These are phyloP conservation scores for Austroboletus eburneus DNA, from an alignment of 768 basidiomycete genomes.

Conservation along the genomic window DNA sequence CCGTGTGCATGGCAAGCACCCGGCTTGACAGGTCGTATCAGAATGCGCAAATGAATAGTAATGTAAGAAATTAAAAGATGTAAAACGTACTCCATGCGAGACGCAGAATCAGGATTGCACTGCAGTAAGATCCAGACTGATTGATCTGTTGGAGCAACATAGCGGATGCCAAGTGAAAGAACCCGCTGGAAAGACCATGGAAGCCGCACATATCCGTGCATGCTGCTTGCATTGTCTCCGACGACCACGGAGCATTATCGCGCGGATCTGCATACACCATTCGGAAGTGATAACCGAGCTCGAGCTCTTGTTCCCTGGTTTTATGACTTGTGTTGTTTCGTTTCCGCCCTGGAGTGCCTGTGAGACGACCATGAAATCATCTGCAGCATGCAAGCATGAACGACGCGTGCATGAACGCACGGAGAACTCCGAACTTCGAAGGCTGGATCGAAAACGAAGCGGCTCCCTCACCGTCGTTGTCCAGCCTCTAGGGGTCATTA, in stretches of 20 bases:
- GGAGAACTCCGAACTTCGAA: slow-evolving; percentile 35
- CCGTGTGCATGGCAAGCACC: slow-evolving; percentile 27
- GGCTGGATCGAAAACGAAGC: slow-evolving; percentile 40
- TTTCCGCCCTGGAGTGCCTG: slow-evolving; percentile 34
- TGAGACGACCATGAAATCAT: slow-evolving; percentile 16
- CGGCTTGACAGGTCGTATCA: slow-evolving; percentile 32
- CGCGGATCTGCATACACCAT: slow-evolving; percentile 21
- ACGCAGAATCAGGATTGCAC: slow-evolving; percentile 27
- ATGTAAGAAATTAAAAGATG: slow-evolving; percentile 4
- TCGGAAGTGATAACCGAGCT: slow-evolving; percentile 19
- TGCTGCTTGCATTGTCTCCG: slow-evolving; percentile 32
- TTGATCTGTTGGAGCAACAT: slow-evolving; percentile 23
- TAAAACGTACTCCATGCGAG: slow-evolving; percentile 31
- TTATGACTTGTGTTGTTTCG: slow-evolving; percentile 5
- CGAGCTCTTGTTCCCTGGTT: slow-evolving; percentile 7
- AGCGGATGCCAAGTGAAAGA: slow-evolving; percentile 32
- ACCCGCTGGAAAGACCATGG: slow-evolving; percentile 23
- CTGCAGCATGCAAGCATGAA: slow-evolving; percentile 1
- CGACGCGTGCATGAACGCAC: slow-evolving; percentile 27
- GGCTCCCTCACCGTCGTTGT: slow-evolving; percentile 29
- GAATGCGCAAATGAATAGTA: slow-evolving; percentile 15
- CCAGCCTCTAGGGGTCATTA: slow-evolving; percentile 22
- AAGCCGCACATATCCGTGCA: slow-evolving; percentile 25
- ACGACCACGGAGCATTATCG: slow-evolving; percentile 21
- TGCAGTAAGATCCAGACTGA: slow-evolving; percentile 27